Percentiles rank a stretch among this genome's conserved stretches.
phyloP scores from a whole-genome alignment of 2,329 filamentous ascomycete genomes.

The Fusarium sublunatum region DNA sequence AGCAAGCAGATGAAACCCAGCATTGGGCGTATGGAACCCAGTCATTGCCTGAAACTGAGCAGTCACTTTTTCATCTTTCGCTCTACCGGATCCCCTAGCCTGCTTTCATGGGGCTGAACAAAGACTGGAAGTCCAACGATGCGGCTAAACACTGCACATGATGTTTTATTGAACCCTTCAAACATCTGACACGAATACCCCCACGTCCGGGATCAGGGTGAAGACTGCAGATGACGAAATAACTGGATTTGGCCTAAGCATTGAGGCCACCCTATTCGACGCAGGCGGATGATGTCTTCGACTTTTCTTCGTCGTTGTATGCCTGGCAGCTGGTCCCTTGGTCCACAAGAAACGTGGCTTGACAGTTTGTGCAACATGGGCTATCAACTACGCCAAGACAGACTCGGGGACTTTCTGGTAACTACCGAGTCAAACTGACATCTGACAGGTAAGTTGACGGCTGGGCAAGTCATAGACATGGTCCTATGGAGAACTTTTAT shows the following conservation, averaged over 20 bases:
- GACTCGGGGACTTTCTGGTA: conserved; percentile 26
- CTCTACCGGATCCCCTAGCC: too few relatives aligned
- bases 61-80: too few relatives aligned
- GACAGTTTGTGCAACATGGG: conserved; percentile 17
- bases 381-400: conserved; percentile 31
- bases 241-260: conserved; percentile 1
- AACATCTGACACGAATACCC: background rate
- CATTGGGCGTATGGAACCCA: too few relatives aligned
- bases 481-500: too few relatives aligned
- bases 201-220: background rate
- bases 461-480: background rate
- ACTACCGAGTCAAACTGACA: conserved; percentile 4
- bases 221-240: conserved; percentile 1
- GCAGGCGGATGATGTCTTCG: conserved; percentile 5
- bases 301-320: background rate
- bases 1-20: too few relatives aligned
- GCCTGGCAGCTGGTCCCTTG: conserved; percentile 1
- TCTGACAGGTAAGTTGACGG: conserved; percentile 7
- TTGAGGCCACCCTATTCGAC: background rate
- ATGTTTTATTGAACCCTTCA: too few relatives aligned
- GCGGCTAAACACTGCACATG: too few relatives aligned
- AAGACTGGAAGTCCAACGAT: too few relatives aligned
- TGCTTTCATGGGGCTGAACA: too few relatives aligned
- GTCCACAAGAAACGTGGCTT: conserved; percentile 2
- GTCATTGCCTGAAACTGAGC: too few relatives aligned